phyloP scores from a whole-genome alignment of 345 rosid species.

The Abelmoschus esculentus region DNA sequence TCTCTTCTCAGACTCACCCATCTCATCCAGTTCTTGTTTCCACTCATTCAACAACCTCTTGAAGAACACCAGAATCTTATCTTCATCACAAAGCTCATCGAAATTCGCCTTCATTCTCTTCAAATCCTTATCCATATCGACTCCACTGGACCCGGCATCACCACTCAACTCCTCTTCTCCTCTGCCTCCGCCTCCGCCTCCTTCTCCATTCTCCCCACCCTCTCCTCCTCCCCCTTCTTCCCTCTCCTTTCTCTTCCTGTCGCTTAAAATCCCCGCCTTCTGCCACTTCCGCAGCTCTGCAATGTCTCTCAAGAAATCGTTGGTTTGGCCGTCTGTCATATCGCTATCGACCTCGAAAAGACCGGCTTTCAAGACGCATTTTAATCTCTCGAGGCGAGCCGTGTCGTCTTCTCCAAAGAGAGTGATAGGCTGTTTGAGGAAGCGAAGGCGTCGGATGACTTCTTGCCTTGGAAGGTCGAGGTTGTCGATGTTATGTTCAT shows the following conservation, averaged over 20 bases:
- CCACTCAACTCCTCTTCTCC: constrained; percentile 67
- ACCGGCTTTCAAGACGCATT: constrained; percentile 74
- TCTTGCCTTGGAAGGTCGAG: constrained; percentile 77
- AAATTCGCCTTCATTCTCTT: constrained; percentile 63
- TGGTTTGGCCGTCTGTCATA: constrained; percentile 89
- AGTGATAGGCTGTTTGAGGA: constrained; percentile 87
- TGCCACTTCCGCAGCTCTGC: constrained; percentile 92
- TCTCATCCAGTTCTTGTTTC: constrained; percentile 84
- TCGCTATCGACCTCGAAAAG: constrained; percentile 90
- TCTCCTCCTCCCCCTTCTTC: constrained; percentile 67
- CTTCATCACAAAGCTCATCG: constrained; percentile 83
- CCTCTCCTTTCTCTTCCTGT: constrained; percentile 75
- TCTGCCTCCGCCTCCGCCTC: constrained; percentile 62
- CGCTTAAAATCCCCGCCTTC: constrained; percentile 68
- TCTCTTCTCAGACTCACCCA: constrained; percentile 65
- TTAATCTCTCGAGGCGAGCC: constrained; percentile 74
- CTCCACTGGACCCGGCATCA: constrained; percentile 80
- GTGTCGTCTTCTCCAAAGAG: constrained; percentile 90
- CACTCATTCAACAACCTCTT: constrained; percentile 87
- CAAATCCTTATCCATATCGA: constrained; percentile 75
- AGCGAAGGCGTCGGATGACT: constrained; percentile 79
- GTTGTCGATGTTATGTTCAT: constrained; percentile 76
- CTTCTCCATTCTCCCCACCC: constrained; percentile 37
- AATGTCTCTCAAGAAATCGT: constrained; percentile 88
- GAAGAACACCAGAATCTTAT: constrained; percentile 83